Evolutionary conservation across 202 grass and related monocot species (phyloP), one percentile per base, ranked within the genome.

Genomic region (Hordeum pubiflorum): DNA sequence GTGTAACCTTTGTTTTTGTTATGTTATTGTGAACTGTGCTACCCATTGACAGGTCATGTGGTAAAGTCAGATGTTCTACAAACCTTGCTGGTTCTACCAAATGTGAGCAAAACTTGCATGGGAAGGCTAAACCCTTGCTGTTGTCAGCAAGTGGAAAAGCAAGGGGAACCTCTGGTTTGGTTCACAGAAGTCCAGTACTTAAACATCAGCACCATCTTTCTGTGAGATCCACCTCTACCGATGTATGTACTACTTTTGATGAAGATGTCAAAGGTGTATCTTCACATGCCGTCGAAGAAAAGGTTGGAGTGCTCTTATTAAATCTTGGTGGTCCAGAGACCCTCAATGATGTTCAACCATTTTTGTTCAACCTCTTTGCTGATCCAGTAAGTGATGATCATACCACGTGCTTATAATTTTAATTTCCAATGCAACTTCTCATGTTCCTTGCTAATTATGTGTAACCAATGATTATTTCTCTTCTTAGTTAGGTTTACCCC

Each of bases 261-360:
- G 80, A 73, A 78, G 59, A 82, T 63, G 22, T 70, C 24, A 50
- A 63, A 39, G 52, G n/a, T 14, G 73, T 82, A 71, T 54, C 69
- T 74, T 79, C 77, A 13, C 39, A 62, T 86, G 46, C 31, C 56
- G 36, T 32, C 58, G 59, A 92, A 82, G 92, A 97, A 71, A 94
- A 75, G 64, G 65, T 97, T 63, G 94, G 94, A 63, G 91, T 97
- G 52, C 89, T 97, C 22, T 82, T 97, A n/a, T 72, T 94, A 77
- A 97, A 97, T 75, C 94, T 97, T 76, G 94, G 94, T 81, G 94
- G 94, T 21, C 94, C 94, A 36, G 91, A 94, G 13, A 94, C 86
- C 68, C 90, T 97, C 23, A 75, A 93, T 13, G 92, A 99, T 87
- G 96, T 96, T 85, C 96, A 99, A 27, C 92, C 96, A 46, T 99